Base-by-base conservation (phyloP, 202 grass and related monocot species). In the Zoysia matrella region DNA sequence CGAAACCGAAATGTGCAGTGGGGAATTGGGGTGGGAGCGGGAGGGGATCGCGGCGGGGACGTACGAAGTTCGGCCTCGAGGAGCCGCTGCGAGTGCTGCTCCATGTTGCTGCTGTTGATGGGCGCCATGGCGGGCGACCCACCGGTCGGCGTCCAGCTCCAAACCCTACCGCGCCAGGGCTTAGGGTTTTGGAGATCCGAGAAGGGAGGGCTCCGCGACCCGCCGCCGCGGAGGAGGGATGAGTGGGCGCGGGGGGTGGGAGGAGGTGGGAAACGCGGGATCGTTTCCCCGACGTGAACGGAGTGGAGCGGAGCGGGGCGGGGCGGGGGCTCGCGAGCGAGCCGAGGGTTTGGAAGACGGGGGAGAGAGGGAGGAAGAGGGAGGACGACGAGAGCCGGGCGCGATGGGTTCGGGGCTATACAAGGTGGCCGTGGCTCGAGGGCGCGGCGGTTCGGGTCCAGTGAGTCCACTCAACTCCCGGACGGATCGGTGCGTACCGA, bases 61-160 rank as follows among this genome's bases (percentile, higher is more conserved):
- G 30, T 90, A 98, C 95, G 81, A 12, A 98, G 77, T 49, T 98
- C 49, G 22, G 22, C 22, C 74, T 99, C 96, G 74, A 92, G 68
- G 80, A 99, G 92, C 77, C 83, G 87, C 84, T 93, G 86, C 76
- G 95, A 94, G 66, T 93, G 95, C 82, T 91, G 90, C 85, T 95
- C 92, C 88, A 95, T 91, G 89, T 98, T 95, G 74, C 72, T 60
- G 83, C 83, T 82, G 82, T 88, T 72, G 81, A 98, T 93, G 80
- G 95, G 95, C 67, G 52, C 52, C 52, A 54, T 54, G 52, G 52
- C 12, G n/a, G 13, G 36, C 90, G 75, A n/a, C 41, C 42, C 63
- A 72, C 68, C 46, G 42, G 66, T 68, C 14, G 52, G 72, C 52
- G 64, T 79, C 50, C 82, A 67, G 72, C 0, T 41, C 72, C 50